phyloP scores from a whole-genome alignment of 805 yeast species.

The Ogataea henricii region DNA sequence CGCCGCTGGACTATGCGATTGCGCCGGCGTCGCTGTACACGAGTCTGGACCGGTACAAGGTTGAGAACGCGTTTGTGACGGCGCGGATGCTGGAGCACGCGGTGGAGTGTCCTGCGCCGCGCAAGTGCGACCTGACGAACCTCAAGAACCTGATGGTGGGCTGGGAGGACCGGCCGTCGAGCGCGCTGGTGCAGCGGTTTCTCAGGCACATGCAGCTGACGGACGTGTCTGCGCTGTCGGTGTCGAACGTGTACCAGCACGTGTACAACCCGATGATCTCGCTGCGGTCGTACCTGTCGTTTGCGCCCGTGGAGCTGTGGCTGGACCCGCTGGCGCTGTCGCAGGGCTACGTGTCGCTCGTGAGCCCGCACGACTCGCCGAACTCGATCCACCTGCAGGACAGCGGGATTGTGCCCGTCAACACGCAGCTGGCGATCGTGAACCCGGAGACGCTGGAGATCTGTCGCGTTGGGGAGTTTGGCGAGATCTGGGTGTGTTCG shows the following conservation, averaged over 20 bases:
- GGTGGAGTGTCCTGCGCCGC: constrained; percentile 47
- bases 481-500: constrained; percentile 95
- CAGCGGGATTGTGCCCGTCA: constrained; percentile 94
- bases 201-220: constrained; percentile 64
- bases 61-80: constrained; percentile 84
- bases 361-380: constrained; percentile 70
- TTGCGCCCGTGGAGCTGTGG: constrained; percentile 85
- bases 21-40: constrained; percentile 73
- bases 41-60: constrained; percentile 71
- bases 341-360: constrained; percentile 83
- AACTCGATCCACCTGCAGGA: constrained; percentile 81
- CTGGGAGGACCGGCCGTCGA: constrained; percentile 72
- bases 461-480: constrained; percentile 88
- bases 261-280: constrained; percentile 80
- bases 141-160: constrained; percentile 85
- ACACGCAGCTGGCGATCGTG: constrained; percentile 91
- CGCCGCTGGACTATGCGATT: constrained; percentile 74
- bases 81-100: constrained; percentile 82
- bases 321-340: constrained; percentile 85
- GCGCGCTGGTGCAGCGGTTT: constrained; percentile 56
- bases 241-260: constrained; percentile 79
- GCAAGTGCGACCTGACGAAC: constrained; percentile 59
- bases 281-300: constrained; percentile 81
- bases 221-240: constrained; percentile 63
- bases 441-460: constrained; percentile 85